Conservation (phyloP, 495 filamentous ascomycete genomes). For the Aspergillus funiculosus region DNA sequence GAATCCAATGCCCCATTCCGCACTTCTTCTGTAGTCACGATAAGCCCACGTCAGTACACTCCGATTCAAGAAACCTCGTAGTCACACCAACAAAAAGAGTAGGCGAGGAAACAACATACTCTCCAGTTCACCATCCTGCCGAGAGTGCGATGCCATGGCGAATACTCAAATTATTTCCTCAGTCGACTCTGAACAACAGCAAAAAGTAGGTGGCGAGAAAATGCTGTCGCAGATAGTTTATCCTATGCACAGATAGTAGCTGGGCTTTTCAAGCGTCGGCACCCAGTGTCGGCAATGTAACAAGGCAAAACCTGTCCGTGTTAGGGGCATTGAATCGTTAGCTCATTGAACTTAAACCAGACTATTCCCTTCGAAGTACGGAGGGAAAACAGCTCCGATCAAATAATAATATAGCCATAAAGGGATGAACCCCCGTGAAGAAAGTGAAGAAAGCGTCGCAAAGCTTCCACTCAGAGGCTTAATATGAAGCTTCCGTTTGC, state of each 20-base stretch:
- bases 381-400: not conserved
- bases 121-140: slow-evolving; percentile 8
- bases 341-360: not conserved
- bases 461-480: not conserved
- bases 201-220: no score
- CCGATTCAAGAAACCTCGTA: not conserved
- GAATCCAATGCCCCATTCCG: slow-evolving; percentile 3
- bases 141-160: slow-evolving; percentile 14
- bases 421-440: no score
- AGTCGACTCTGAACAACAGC: no score
- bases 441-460: no score
- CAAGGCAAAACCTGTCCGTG: no score
- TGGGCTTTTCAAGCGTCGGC: no score
- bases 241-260: no score
- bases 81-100: not conserved
- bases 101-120: slow-evolving; percentile 4
- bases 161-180: no score
- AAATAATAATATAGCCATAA: no score
- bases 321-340: not conserved
- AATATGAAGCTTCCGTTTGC: slow-evolving; percentile 3
- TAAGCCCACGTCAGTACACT: slow-evolving; percentile 6
- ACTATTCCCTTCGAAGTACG: not conserved
- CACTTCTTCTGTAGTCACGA: slow-evolving; percentile 1
- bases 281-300: no score
- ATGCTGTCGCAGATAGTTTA: no score